Evolutionary conservation across 257 asterid genomes (phyloP), one percentile per base, ranked within the genome.

Genomic region (Osmanthus fragrans): DNA sequence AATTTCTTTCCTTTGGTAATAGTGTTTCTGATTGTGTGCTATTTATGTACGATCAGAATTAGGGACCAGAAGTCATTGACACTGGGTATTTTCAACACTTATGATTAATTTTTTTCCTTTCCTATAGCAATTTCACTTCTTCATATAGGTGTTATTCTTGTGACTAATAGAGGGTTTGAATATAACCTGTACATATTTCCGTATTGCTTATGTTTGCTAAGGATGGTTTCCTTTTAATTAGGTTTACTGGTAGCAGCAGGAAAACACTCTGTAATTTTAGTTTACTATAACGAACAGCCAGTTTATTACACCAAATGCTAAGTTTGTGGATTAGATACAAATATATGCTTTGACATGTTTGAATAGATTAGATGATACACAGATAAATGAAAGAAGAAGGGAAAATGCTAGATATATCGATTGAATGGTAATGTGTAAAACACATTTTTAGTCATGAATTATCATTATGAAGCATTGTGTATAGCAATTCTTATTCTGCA

Each of bases 1-100:
- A 86, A 29, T 64, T n/a, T 75, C 9, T 64, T 63, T 70, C 54
- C 36, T 63, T 45, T 25, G 7, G 75, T 60, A 60, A 60, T 19
- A 4, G 49, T 67, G 1, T 65, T 36, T 70, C 51, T 11, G 45
- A 60, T 40, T 70, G 49, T 27, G 72, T 60, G 32, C 13, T 33
- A 34, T 45, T 36, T 19, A 21, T 29, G 56, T 25, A 12, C 10
- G 12, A 2, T 7, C 9, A 36, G 12, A 40, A 51, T n/a, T 68
- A 33, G 36, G 25, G 30, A 13, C 34, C 30, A 32, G 13, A 25
- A 37, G 45, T 74, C 58, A 60, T 30, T 5, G 39, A 16, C 25
- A 40, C 32, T 42, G 12, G 2, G 23, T 73, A 2, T 30, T 40
- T 73, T 34, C 39, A 68, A 9, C 30, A 33, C 3, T 42, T 60